Conservation (phyloP, 1,284 basidiomycete species). For the Tetrapyrgos nigripes region DNA sequence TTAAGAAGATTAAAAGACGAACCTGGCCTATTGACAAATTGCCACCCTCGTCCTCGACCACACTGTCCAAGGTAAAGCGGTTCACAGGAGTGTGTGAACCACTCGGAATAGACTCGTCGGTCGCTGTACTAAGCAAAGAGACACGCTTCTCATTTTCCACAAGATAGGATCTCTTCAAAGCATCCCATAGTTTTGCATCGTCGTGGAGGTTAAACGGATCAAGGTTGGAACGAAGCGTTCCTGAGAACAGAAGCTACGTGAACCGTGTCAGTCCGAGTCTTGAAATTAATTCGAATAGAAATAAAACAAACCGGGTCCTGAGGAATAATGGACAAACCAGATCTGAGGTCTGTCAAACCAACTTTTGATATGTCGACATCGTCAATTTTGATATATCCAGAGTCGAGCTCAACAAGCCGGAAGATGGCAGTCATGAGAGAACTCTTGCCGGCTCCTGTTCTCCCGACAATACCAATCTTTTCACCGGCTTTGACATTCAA, state of each 20-base stretch:
- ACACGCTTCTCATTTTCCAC: constrained; percentile 59
- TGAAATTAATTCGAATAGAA: background rate
- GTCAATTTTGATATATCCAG: constrained; percentile 71
- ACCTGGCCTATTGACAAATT: constrained; percentile 82
- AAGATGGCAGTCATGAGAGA: constrained; percentile 48
- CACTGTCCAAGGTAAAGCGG: constrained; percentile 80
- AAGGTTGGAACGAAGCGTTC: constrained; percentile 82
- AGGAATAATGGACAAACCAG: constrained; percentile 84
- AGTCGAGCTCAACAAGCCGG: constrained; percentile 68
- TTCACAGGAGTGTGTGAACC: constrained; percentile 51
- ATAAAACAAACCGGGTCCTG: constrained; percentile 77
- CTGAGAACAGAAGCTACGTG: constrained; percentile 55
- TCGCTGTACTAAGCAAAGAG: constrained; percentile 2
- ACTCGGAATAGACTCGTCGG: constrained; percentile 29
- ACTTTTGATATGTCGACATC: constrained; percentile 72
- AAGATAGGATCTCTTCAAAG: constrained; percentile 80
- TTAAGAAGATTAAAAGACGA: constrained; percentile 18
- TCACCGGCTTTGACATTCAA: constrained; percentile 78
- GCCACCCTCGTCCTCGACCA: constrained; percentile 85
- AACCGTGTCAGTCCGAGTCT: background rate
- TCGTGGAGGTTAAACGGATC: constrained; percentile 81
- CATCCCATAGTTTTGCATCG: constrained; percentile 83
- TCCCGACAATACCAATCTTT: constrained; percentile 89
- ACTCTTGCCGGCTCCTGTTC: constrained; percentile 82
- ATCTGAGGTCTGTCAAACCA: constrained; percentile 71